Base-by-base conservation (phyloP, 1,284 basidiomycete genomes). In the Ceratobasidium sp. region DNA sequence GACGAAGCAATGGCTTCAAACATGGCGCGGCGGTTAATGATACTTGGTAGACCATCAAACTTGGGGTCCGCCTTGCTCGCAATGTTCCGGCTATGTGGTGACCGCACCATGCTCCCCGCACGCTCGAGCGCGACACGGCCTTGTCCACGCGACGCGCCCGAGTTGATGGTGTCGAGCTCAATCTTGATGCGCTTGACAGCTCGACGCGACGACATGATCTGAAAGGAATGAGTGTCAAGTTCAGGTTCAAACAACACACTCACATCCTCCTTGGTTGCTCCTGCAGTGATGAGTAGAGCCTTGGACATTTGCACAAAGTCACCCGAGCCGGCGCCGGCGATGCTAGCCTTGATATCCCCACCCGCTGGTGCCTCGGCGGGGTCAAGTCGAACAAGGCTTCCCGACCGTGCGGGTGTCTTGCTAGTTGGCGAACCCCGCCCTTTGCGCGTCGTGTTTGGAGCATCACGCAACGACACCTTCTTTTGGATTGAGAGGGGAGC, bases 401-500 rank as follows among this genome's bases (percentile, higher is more conserved):
- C 64, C 22, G 50, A 13, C 29, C 71, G 58, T n/a, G 67, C 54
- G 10, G 67, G 53, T 29, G 47, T 40, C 40, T 56, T 58, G 25
- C 62, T 54, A 10, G 50, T 54, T 15, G 71, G 71, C 13, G 71
- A 72, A 17, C 67, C 68, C 7, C 45, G 34, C 17, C 25, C 64
- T 42, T 69, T 72, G 32, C 60, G 68, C 8, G 57, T 69, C 35
- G 54, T 25, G 17, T n/a, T 7, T 6, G 71, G 62, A 0, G 49
- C 29, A 17, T 67, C 58, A 20, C 60, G 71, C 42, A 84, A 80
- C 3, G 88, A 89, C 2, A 83, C 80, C 78, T 91, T 92, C 80
- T 93, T 92, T 81, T 88, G 91, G 76, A 93, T 92, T 1, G 87
- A 88, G 68, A 93, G 79, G 8, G 91, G 91, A 74, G 90, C 89